Evolutionary conservation across 352 stramenopile species (phyloP), one percentile per base, ranked within the genome.

Genomic region (Pseudoperonospora humuli): DNA sequence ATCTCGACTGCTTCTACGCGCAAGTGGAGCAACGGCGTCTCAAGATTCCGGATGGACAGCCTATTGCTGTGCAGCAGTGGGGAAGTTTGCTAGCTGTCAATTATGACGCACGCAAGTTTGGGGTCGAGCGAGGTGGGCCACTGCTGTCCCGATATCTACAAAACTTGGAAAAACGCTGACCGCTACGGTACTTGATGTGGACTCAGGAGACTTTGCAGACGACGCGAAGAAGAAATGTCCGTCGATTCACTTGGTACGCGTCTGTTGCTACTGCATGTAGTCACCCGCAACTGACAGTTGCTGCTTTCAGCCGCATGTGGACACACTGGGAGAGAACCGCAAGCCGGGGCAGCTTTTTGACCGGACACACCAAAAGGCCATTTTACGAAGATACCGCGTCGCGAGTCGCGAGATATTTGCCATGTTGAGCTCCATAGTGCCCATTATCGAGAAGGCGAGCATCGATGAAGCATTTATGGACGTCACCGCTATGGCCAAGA

Each of bases 1-100:
- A 93, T 41, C 74, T 91, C 39, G 82, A 93, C 62, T 93, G 79
- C 64, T 93, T 90, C 64, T 93, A 93, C 45, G 76, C 79, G 45
- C 79, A 91, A 56, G 82, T 93, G 24, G 82, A 93, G 54, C 67
- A 85, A 41, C 68, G 67, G 8, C 66, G 82, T 4, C 76, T 91
- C n/a, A 37, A 64, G 0, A 84, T 93, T 38, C 64, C 70, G 13
- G 61, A 67, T 19, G 64, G 67, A 0, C 39, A 84, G 39, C 82
- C 82, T 2, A 46, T 91, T 29, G 82, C 79, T 1, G 82, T 86
- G 36, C 82, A 93, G 56, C 82, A 93, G 48, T 93, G 82, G 82
- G 77, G 78, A 11, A 79, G 53, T 70, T 49, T 93, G 37, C 64
- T 93, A 38, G 81, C 81, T 15, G 80, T 93, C 40, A 93, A 93